Base-by-base conservation (phyloP, 2,329 filamentous ascomycete genomes). In the Cordyceps sp. region DNA sequence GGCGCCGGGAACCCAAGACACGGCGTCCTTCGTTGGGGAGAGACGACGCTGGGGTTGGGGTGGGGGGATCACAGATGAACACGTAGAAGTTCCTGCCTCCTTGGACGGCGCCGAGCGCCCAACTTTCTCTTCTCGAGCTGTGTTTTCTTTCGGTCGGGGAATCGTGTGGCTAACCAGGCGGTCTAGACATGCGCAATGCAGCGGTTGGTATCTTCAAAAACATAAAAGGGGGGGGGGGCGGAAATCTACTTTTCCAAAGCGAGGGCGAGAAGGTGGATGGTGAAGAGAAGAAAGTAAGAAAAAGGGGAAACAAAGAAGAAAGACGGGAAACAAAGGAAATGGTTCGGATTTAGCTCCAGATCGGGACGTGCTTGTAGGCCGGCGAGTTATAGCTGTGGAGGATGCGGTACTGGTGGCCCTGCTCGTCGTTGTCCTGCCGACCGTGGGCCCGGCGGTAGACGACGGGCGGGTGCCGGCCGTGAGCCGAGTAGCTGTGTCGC, bases 351-450 rank as follows among this genome's bases (percentile, higher is more conserved):
- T 35, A 68, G n/a, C 63, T 59, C 65, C 66, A 70, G n/a, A 71
- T 68, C 0, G 66, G 67, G 4, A 54, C 59, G 23, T 63, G 57
- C 19, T 58, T 58, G 41, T 73, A 72, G 6, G 67, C 64, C 5
- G 67, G 66, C 4, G 67, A 68, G 43, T 70, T 68, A 41, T 72
- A 70, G 47, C 66, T 71, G 48, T 72, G 68, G 8, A 71, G 50
- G 10, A 71, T 54, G 2, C 66, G 62, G 37, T 64, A 71, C 8
- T 62, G 64, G 12, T 33, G 33, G 12, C 28, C 29, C 7, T 33
- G 18, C 9, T 24, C n/a, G 21, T 35, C 38, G 23, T 33, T 12
- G 20, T 45, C 17, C 13, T 37, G 44, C 29, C 45, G 35, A 14
- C 47, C 46, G 23, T 62, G 59, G n/a, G 42, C 41, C n/a, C 39